These are phyloP conservation scores for Hericium rajendrae DNA, from an alignment of 768 basidiomycete genomes.

Conservation along the genomic window DNA sequence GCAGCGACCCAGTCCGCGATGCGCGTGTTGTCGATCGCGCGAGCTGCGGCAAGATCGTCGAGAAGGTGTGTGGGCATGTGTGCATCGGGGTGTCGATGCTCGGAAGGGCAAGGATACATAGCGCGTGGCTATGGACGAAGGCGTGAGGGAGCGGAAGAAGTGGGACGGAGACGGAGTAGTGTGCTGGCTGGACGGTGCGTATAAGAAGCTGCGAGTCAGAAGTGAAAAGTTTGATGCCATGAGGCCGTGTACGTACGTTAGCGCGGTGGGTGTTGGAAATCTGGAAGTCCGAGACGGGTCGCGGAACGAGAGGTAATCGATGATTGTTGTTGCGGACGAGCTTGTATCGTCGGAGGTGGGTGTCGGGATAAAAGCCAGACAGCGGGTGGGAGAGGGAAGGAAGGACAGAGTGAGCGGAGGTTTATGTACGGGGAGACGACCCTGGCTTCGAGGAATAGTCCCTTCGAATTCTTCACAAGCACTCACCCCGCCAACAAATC, in stretches of 20 bases:
- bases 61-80: background rate
- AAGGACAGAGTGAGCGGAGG: background rate
- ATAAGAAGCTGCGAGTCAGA: background rate
- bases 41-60: background rate
- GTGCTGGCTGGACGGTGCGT: background rate
- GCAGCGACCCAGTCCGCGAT: slow-evolving; percentile 16
- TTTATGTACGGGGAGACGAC: background rate
- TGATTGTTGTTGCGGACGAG: background rate
- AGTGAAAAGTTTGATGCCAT: background rate
- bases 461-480: background rate
- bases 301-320: background rate
- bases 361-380: background rate
- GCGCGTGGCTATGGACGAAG: background rate
- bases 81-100: background rate
- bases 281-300: background rate
- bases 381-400: background rate
- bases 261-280: background rate
- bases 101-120: background rate
- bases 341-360: background rate
- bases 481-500: background rate
- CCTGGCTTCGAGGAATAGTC: background rate
- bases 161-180: background rate
- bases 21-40: slow-evolving; percentile 9
- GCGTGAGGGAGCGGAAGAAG: background rate
- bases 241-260: background rate